A percentile compares a stretch with the other conserved stretches of the same genome.
phyloP scores from a whole-genome alignment of 495 filamentous ascomycete genomes.

The Penicillium mononematosum region DNA sequence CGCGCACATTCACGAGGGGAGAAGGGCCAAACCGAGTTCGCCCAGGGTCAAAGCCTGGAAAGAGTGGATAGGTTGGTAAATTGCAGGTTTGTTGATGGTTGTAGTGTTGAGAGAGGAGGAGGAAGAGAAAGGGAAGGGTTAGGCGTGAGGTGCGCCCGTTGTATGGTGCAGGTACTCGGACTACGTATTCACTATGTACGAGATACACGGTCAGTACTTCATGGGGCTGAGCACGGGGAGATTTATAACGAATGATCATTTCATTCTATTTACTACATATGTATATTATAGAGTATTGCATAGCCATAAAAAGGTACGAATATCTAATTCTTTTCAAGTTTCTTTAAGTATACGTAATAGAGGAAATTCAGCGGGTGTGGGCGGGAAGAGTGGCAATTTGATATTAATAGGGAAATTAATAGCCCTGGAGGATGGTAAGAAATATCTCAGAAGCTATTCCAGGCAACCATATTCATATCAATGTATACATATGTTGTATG shows the following conservation, averaged over 20 bases:
- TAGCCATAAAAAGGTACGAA: background rate
- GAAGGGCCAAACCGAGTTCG: conserved; percentile 21
- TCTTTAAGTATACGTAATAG: conserved; percentile 19
- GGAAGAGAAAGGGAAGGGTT: conserved; percentile 26
- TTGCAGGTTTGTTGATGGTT: conserved; percentile 15
- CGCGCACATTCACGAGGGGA: conserved; percentile 44
- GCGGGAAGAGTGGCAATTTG: conserved; percentile 20
- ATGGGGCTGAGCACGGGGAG: conserved; percentile 29
- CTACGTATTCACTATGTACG: conserved; percentile 24
- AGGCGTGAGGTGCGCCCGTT: conserved; percentile 14
- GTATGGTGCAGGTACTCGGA: conserved; percentile 25
- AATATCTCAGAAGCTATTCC: background rate
- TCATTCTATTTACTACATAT: background rate
- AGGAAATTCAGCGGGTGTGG: conserved; percentile 16
- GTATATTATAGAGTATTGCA: background rate
- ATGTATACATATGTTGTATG: no score
- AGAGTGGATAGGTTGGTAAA: conserved; percentile 12
- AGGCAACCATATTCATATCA: conserved; percentile 6
- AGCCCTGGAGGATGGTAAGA: background rate
- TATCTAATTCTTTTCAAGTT: background rate
- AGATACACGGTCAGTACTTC: conserved; percentile 22
- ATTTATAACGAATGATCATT: conserved; percentile 1
- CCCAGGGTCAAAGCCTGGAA: conserved; percentile 19
- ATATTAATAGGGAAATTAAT: conserved; percentile 10
- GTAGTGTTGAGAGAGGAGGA: conserved; percentile 25